Evolutionary conservation across 345 rosid genomes (phyloP).

Genomic region (Reutealis trisperma): DNA sequence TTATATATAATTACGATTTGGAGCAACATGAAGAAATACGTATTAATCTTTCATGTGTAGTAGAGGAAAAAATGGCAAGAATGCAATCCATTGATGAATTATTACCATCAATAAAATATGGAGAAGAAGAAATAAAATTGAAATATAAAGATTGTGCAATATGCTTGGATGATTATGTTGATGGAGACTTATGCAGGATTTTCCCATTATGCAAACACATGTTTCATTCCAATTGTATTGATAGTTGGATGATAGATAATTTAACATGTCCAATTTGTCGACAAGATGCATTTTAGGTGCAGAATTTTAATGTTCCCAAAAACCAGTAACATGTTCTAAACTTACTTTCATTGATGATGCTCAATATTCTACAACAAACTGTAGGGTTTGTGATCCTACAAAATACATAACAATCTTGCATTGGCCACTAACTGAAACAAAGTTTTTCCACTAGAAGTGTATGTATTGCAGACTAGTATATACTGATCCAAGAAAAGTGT

Average conservation of each 20-base stretch:
- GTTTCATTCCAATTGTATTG: slow-evolving; percentile 26
- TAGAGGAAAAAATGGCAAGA: background rate
- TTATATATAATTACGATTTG: background rate
- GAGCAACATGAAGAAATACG: background rate
- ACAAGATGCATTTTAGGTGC: background rate
- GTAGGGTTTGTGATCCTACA: too few species aligned
- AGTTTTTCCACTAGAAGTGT: too few species aligned
- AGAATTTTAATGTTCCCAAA: too few species aligned
- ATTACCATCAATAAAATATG: slow-evolving; percentile 8
- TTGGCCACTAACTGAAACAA: too few species aligned
- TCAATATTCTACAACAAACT: too few species aligned
- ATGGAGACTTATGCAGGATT: slow-evolving; percentile 23
- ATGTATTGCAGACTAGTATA: too few species aligned
- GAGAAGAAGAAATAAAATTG: background rate
- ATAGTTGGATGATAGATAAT: slow-evolving; percentile 10
- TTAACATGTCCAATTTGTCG: slow-evolving; percentile 22
- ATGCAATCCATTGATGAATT: slow-evolving; percentile 6
- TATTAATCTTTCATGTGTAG: background rate
- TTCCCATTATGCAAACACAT: slow-evolving; percentile 32
- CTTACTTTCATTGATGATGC: too few species aligned
- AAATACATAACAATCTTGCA: too few species aligned
- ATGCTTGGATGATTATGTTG: slow-evolving; percentile 37
- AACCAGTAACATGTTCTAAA: too few species aligned
- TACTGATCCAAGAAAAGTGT: too few species aligned
- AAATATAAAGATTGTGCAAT: slow-evolving; percentile 31